Conservation (phyloP, 2,329 filamentous ascomycete species). For the Pseudophaeomoniella oleicola region DNA sequence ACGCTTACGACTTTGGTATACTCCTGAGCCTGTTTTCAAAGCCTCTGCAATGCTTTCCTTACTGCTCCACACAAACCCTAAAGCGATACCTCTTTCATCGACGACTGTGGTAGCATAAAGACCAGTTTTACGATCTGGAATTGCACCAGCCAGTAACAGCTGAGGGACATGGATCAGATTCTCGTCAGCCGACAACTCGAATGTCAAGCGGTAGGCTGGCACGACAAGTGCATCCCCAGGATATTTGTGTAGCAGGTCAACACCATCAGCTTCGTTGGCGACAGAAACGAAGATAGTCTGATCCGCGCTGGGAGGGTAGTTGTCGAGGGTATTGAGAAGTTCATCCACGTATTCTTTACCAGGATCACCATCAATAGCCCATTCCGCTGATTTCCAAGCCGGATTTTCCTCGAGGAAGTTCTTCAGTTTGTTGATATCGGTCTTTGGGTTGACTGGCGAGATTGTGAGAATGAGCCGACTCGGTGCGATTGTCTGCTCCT, state of each 20-base stretch:
- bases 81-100: conserved; percentile 67
- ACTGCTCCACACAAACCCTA: conserved; percentile 91
- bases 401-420: conserved; percentile 21
- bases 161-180: conserved; percentile 51
- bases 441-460: conserved; percentile 18
- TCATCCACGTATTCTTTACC: conserved; percentile 26
- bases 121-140: conserved; percentile 68
- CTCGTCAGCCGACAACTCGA: conserved; percentile 44
- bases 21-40: conserved; percentile 63
- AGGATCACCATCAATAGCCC: conserved; percentile 13
- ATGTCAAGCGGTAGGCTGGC: conserved; percentile 54
- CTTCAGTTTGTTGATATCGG: conserved; percentile 22
- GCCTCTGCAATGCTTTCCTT: conserved; percentile 81
- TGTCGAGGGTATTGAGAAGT: conserved; percentile 21
- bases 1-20: conserved; percentile 92
- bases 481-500: conserved; percentile 35
- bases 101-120: conserved; percentile 83
- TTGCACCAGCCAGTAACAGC: conserved; percentile 60
- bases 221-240: conserved; percentile 39
- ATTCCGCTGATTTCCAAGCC: conserved; percentile 12
- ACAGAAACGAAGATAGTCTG: conserved; percentile 22
- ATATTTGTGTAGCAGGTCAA: conserved; percentile 15
- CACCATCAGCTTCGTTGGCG: conserved; percentile 7
- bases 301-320: conserved; percentile 15
- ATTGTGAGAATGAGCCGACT: conserved; percentile 44